Base-by-base conservation (phyloP, 2,329 filamentous ascomycete genomes). In the Cytospora chrysosperma region DNA sequence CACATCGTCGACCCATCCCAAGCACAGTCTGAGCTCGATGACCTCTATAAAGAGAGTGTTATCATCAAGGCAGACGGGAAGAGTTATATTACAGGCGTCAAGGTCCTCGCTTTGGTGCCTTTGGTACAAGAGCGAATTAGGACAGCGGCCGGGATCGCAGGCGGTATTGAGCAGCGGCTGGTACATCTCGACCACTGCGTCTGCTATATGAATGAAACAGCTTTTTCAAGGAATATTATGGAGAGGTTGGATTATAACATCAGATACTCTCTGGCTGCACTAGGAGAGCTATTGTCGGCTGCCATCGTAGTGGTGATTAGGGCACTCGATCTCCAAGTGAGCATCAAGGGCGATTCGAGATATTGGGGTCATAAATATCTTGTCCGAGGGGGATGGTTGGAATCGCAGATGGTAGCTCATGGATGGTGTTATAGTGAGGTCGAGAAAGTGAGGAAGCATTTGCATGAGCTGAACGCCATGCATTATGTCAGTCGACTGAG, bases 351-450 rank as follows among this genome's bases (percentile, higher is more conserved):
- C 17, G n/a, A 3, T 1, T n/a, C 17, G 17, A 15, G 2, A 7
- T 19, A 1, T 7, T n/a, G 17, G 37, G 19, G 5, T 6, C 17
- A 8, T n/a, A 5, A 43, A 6, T 43, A 43, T 37, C 49, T 72
- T 3, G 49, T 40, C 0, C 54, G 50, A 0, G 68, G 68, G 6
- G 62, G 69, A 2, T 53, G 57, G 5, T 63, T 72, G 1, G 69
- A 73, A 57, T 51, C 27, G 10, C 66, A 65, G 26, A 75, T 76
- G 73, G 62, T 70, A 21, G 49, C 59, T 7, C 53, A 63, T 30
- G 73, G 74, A 1, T 75, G 74, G 74, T 76, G 73, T 56, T 68
- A 65, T 1, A 75, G 73, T 49, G 73, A 75, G 63, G 68, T 75
- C 19, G 69, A 69, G 32, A 72, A 70, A 67, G 70, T 69, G 13